Percentiles rank a stretch among this genome's conserved stretches.
Conservation (phyloP, 106 monocot species). For the Apostasia shenzhenica region DNA sequence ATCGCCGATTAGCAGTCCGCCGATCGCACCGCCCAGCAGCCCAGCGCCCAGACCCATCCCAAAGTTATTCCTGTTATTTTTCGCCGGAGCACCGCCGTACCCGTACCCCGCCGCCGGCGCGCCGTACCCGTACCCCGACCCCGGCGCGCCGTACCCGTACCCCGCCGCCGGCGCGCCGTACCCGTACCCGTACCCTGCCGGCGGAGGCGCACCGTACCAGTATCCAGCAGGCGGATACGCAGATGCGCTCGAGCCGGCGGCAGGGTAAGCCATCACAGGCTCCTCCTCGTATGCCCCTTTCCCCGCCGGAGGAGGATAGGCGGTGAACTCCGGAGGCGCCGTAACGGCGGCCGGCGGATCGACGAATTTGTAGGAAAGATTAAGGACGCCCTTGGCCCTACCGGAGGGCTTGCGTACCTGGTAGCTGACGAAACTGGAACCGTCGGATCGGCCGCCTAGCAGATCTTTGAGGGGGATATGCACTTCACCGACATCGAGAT, state of each 20-base stretch:
- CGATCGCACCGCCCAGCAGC: constrained; percentile 53
- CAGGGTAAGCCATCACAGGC: constrained; percentile 40
- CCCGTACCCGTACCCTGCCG: background rate
- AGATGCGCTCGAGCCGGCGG: constrained; percentile 9
- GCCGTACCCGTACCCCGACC: constrained; percentile 18
- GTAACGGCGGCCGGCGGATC: constrained; percentile 18
- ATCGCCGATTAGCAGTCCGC: constrained; percentile 51
- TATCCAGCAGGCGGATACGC: constrained; percentile 11
- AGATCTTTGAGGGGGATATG: constrained; percentile 60
- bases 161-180: constrained; percentile 20
- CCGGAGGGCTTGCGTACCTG: constrained; percentile 59
- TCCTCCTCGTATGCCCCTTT: constrained; percentile 5
- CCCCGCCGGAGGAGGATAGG: constrained; percentile 6
- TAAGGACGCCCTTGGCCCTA: constrained; percentile 55
- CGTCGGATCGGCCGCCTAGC: constrained; percentile 14
- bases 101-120: constrained; percentile 15
- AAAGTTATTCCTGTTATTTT: constrained; percentile 19
- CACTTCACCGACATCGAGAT: constrained; percentile 80
- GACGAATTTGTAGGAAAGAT: constrained; percentile 69
- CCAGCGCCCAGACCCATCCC: constrained; percentile 51
- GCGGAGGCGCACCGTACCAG: no score
- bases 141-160: constrained; percentile 21
- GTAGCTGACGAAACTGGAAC: constrained; percentile 13
- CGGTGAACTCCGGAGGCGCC: background rate
- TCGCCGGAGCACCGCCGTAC: constrained; percentile 3